Base-by-base conservation (phyloP, 176 grass and related monocot species). In the Rhynchospora pubera region DNA sequence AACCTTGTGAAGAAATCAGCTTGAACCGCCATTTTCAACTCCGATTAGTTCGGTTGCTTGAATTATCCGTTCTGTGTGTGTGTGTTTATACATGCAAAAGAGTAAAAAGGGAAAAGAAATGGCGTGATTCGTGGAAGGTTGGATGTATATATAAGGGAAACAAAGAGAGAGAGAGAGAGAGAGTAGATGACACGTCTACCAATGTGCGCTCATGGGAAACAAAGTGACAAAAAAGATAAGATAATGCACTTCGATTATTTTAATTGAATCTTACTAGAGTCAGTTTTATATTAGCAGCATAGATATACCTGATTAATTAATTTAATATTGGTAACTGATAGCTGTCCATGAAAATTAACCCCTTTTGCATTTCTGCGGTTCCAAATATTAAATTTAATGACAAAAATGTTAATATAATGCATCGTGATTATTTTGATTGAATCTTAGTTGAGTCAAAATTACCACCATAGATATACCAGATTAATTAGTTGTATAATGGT, bases 151-250 rank as follows among this genome's bases (percentile, higher is more conserved):
- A 82, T 82, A 67, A n/a, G 43, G 9, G 59, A 30, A 24, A 79
- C 21, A 65, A 51, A 76, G n/a, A n/a, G n/a, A n/a, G n/a, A 48
- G 79, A 81, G 59, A 80, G 78, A 46, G 78, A 80, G 57, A 6
- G 57, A 82, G 45, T 67, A 66, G 61, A 65, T 23, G 59, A 82
- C 79, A 82, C 61, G 79, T 66, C 79, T 62, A 5, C 10, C 5
- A 66, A 82, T 16, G 46, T 66, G 19, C 60, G 61, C 23, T 22
- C 15, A 62, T 53, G 11, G 79, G 79, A 65, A 82, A 82, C 79
- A 65, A 32, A 67, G 12, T 39, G 79, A 82, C 79, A 81, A 82
- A 66, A 65, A 52, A 82, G 61, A 82, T 52, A 14, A 9, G 46
- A 82, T 61, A 46, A 82, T 66, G 44, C 60, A 64, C 63, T 2